These are phyloP conservation scores for Didymella segeticola DNA, from an alignment of 2,329 filamentous ascomycete species.

Conservation along the genomic window DNA sequence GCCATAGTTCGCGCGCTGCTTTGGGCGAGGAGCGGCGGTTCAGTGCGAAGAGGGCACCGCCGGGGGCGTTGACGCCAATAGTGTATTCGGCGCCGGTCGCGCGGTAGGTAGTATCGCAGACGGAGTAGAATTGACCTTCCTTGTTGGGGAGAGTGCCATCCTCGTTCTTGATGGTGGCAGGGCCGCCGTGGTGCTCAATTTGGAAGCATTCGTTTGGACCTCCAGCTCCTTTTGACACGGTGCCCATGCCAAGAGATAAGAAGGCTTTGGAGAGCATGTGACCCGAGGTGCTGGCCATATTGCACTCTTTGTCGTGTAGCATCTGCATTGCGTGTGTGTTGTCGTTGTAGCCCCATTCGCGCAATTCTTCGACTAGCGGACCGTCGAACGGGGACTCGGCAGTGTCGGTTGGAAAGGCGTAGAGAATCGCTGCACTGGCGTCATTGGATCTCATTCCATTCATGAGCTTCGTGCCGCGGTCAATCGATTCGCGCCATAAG, in stretches of 20 bases:
- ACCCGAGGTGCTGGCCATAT: slow-evolving; percentile 10
- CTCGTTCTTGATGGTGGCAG: slow-evolving; percentile 8
- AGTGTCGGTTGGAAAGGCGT: slow-evolving; percentile 1
- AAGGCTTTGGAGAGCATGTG: slow-evolving; percentile 17
- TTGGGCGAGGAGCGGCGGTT: slow-evolving; percentile 6
- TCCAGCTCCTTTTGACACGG: slow-evolving; percentile 11
- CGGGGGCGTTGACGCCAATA: slow-evolving; percentile 19
- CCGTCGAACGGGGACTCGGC: slow-evolving; percentile 16
- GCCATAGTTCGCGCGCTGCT: slow-evolving; percentile 18
- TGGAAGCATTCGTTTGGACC: slow-evolving; percentile 25
- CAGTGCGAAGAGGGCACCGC: slow-evolving; percentile 19
- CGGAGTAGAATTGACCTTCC: slow-evolving; percentile 23
- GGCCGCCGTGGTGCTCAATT: slow-evolving; percentile 21
- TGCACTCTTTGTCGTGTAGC: slow-evolving; percentile 14
- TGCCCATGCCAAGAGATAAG: slow-evolving; percentile 11
- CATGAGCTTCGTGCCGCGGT: slow-evolving; percentile 18
- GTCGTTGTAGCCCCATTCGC: slow-evolving; percentile 25
- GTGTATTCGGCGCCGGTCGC: slow-evolving; percentile 19
- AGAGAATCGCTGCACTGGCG: slow-evolving; percentile 14
- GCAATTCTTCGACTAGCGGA: slow-evolving; percentile 4
- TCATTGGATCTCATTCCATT: slow-evolving; percentile 20
- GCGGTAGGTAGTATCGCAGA: slow-evolving; percentile 11
- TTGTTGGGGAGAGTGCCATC: neutral
- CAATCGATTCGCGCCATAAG: neutral
- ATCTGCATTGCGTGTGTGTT: slow-evolving; percentile 9